Percentiles rank a stretch among this genome's conserved stretches.
phyloP scores from a whole-genome alignment of 495 filamentous ascomycete genomes.

The Delitschia confertaspora region DNA sequence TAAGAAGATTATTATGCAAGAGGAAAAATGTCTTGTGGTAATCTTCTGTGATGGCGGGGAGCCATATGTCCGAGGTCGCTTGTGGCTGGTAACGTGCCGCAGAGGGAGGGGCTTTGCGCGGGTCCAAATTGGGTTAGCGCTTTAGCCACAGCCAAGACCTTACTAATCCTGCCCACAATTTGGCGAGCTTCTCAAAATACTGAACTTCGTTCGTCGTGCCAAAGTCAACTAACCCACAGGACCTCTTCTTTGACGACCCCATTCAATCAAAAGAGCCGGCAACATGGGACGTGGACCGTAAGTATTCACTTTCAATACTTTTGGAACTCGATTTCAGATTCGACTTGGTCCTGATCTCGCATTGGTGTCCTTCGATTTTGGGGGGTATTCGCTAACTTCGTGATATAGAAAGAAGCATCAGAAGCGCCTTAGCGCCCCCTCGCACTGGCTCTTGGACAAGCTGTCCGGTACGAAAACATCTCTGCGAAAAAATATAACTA shows the following conservation, averaged over 20 bases:
- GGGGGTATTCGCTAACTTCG: not conserved
- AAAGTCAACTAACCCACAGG: constrained; percentile 3
- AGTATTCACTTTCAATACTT: constrained; percentile 33
- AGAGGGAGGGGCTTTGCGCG: too few species aligned
- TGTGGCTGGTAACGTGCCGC: too few species aligned
- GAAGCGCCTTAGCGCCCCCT: constrained; percentile 97
- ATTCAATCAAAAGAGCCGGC: constrained; percentile 21
- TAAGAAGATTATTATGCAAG: too few species aligned
- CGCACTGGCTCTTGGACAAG: constrained; percentile 99
- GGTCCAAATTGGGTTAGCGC: too few species aligned
- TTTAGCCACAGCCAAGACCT: not conserved
- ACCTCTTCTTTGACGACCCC: constrained; percentile 12
- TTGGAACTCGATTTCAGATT: not conserved
- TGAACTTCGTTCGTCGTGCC: not conserved
- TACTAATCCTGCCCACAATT: constrained; percentile 3
- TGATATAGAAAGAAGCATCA: constrained; percentile 89
- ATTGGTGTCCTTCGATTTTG: too few species aligned
- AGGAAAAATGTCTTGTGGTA: too few species aligned
- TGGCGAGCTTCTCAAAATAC: constrained; percentile 6
- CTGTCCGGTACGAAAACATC: constrained; percentile 57
- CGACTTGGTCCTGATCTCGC: not conserved
- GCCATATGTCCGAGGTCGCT: too few species aligned
- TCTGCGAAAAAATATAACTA: not conserved
- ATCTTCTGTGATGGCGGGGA: too few species aligned
- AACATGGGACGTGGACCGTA: constrained; percentile 62